Evolutionary conservation across 208 protist species (phyloP).

Genomic region (Acanthamoeba rhysodes): DNA sequence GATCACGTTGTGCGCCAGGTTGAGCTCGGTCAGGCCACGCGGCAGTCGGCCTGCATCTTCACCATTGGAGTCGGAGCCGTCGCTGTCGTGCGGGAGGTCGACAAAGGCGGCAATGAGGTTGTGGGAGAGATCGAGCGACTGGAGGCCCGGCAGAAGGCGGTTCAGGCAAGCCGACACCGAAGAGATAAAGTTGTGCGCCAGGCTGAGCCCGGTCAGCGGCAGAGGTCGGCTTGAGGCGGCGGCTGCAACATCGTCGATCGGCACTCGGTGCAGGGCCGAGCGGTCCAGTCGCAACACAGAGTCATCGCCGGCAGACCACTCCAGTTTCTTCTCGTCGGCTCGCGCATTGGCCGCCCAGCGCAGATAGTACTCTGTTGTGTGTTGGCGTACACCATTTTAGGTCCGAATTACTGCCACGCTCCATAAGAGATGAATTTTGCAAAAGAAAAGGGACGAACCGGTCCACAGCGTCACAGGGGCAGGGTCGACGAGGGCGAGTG

Average conservation of each 20-base stretch:
- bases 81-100: not conserved
- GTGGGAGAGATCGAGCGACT: not conserved
- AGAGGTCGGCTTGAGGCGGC: no score
- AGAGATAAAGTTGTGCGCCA: no score
- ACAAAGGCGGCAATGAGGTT: not conserved
- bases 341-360: not conserved
- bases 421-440: not conserved
- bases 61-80: no score
- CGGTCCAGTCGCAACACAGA: no score
- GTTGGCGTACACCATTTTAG: no score
- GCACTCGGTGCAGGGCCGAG: no score
- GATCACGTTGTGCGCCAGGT: not conserved
- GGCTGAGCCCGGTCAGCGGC: no score
- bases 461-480: not conserved
- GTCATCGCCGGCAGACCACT: no score
- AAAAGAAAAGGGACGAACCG: not conserved
- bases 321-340: not conserved
- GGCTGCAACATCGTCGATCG: no score
- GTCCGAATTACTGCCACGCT: no score
- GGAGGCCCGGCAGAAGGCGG: not conserved
- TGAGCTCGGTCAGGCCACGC: not conserved
- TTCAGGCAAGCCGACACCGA: not conserved
- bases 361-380: conserved; percentile 7
- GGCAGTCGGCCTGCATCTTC: not conserved
- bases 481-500: not conserved